A percentile compares a stretch with the other conserved stretches of the same genome.
Conservation (phyloP, 2,329 filamentous ascomycete species). For the Lachnellula willkommii region DNA sequence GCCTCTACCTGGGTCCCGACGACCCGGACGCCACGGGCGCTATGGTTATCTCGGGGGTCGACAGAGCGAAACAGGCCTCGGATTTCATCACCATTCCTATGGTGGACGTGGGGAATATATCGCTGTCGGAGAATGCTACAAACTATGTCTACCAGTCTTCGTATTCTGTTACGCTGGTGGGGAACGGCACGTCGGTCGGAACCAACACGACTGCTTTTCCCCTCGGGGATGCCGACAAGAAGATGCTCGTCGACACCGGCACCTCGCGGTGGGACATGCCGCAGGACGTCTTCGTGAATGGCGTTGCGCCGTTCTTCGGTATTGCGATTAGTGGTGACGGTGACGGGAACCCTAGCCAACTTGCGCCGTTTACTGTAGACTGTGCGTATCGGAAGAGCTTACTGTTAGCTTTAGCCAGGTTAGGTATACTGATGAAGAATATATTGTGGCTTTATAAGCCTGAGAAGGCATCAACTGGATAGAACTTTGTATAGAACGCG, state of each 20-base stretch:
- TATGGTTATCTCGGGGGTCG: background rate
- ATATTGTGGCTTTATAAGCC: background rate
- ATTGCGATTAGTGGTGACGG: background rate
- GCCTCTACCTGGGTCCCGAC: background rate
- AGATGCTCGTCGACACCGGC: background rate
- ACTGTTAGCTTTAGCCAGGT: background rate
- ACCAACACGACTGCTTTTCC: background rate
- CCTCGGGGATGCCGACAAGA: too few species aligned
- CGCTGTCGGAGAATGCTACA: background rate
- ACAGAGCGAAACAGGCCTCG: background rate
- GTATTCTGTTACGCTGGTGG: background rate
- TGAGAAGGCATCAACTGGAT: background rate
- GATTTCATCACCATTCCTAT: background rate
- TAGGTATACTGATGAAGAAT: background rate
- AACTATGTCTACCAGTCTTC: background rate
- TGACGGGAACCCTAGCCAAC: background rate
- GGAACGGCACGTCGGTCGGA: background rate
- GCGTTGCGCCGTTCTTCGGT: background rate
- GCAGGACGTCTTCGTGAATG: background rate
- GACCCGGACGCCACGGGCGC: background rate
- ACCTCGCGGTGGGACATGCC: background rate
- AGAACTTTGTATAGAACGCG: too few species aligned
- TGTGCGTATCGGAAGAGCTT: background rate
- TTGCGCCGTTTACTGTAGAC: background rate
- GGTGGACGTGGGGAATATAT: background rate